phyloP scores from a whole-genome alignment of 2,329 filamentous ascomycete genomes.

The Aspergillus sp. region DNA sequence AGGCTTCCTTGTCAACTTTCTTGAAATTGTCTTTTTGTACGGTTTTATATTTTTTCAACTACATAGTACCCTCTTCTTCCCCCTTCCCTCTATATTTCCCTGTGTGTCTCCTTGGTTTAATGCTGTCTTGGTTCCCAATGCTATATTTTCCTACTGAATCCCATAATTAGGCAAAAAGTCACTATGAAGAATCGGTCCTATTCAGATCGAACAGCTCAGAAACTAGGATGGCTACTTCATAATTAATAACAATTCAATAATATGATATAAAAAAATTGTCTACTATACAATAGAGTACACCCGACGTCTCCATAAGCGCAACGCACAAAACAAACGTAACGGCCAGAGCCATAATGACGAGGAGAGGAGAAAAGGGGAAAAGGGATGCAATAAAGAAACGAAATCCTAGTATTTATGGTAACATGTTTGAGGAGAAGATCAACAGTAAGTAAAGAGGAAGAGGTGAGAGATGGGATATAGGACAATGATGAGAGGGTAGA shows the following conservation, averaged over 20 bases:
- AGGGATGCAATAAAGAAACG: slow-evolving; percentile 1
- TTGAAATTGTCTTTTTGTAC: slow-evolving; percentile 1
- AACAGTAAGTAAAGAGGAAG: background rate
- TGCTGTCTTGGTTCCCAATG: too few species aligned
- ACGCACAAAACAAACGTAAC: background rate
- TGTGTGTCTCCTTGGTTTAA: too few species aligned
- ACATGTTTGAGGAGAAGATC: slow-evolving; percentile 9
- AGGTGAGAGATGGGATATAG: background rate
- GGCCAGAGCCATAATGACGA: background rate
- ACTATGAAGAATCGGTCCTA: too few species aligned
- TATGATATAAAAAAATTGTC: slow-evolving; percentile 6
- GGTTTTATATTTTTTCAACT: background rate
- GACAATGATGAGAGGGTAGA: slow-evolving; percentile 16
- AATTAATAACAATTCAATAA: background rate
- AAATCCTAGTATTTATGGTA: slow-evolving; percentile 21
- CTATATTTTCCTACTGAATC: too few species aligned
- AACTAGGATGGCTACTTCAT: too few species aligned
- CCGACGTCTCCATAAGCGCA: slow-evolving; percentile 5
- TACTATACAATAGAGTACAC: slow-evolving; percentile 24
- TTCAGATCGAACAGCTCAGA: too few species aligned
- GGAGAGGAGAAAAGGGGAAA: slow-evolving; percentile 1
- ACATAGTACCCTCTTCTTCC: too few species aligned
- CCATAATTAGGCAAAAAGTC: too few species aligned
- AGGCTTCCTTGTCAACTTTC: background rate
- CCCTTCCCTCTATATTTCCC: too few species aligned